Percentiles rank a stretch among this genome's conserved stretches.
These are phyloP conservation scores for Linnemannia schmuckeri DNA, from an alignment of 192 early-diverging fungal genomes.

Conservation along the genomic window DNA sequence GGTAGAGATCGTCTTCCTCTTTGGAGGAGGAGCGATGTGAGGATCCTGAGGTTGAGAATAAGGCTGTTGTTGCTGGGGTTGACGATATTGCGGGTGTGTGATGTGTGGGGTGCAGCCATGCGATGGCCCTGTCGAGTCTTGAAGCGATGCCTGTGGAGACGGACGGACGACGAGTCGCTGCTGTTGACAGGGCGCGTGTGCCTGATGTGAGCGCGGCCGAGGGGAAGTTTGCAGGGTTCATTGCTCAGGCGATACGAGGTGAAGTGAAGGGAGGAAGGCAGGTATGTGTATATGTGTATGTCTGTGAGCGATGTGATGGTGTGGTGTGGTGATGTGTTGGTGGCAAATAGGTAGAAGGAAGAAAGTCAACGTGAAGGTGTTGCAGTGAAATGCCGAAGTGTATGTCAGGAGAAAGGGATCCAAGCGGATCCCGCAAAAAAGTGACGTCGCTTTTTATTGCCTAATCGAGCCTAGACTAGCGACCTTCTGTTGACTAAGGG, in stretches of 20 bases:
- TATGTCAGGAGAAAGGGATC: background rate
- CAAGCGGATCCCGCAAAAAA: background rate
- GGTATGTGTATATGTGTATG: background rate
- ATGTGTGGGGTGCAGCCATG: slow-evolving; percentile 15
- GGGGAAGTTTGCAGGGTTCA: slow-evolving; percentile 22
- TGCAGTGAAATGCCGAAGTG: background rate
- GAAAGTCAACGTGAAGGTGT: too few species aligned
- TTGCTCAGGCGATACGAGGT: background rate
- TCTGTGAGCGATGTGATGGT: background rate
- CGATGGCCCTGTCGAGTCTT: slow-evolving; percentile 13
- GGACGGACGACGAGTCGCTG: slow-evolving; percentile 12
- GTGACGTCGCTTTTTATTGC: background rate
- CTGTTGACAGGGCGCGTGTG: slow-evolving; percentile 26
- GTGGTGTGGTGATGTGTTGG: background rate
- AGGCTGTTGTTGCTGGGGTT: slow-evolving; percentile 9
- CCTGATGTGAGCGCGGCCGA: slow-evolving; percentile 30
- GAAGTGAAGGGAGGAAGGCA: background rate
- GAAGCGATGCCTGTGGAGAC: slow-evolving; percentile 5
- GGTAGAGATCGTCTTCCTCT: slow-evolving; percentile 52
- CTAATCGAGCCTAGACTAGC: background rate
- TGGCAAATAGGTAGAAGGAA: too few species aligned
- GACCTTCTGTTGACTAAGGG: background rate
- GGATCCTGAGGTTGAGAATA: slow-evolving; percentile 22
- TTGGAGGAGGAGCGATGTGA: slow-evolving; percentile 21
- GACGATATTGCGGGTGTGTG: background rate